These are phyloP conservation scores for Saturnispora silvae DNA, from an alignment of 805 yeast species.

Conservation along the genomic window DNA sequence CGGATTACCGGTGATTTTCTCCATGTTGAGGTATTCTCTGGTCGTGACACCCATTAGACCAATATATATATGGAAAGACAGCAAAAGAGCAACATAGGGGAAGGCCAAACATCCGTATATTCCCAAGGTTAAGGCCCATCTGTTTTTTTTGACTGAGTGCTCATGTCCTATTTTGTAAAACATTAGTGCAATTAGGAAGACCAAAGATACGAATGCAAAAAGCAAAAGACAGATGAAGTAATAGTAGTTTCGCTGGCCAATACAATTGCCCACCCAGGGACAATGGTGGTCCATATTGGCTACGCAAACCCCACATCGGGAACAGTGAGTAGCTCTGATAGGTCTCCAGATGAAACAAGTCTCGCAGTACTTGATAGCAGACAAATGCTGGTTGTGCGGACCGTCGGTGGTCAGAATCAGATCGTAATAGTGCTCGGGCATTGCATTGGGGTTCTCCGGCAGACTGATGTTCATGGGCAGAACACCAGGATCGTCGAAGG, in stretches of 20 bases:
- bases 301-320: slow-evolving; percentile 57
- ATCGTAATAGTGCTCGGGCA: slow-evolving; percentile 52
- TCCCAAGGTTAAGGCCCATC: slow-evolving; percentile 41
- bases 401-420: slow-evolving; percentile 19
- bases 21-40: slow-evolving; percentile 52
- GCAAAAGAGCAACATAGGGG: slow-evolving; percentile 46
- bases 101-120: slow-evolving; percentile 36
- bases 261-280: slow-evolving; percentile 59
- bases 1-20: slow-evolving; percentile 20
- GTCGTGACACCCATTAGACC: slow-evolving; percentile 56
- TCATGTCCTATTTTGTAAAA: slow-evolving; percentile 21
- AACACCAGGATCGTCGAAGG: slow-evolving; percentile 60
- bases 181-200: slow-evolving; percentile 22
- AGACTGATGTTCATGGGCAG: slow-evolving; percentile 59
- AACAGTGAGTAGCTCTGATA: slow-evolving; percentile 67
- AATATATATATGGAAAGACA: slow-evolving; percentile 44
- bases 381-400: slow-evolving; percentile 15
- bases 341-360: slow-evolving; percentile 69
- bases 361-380: slow-evolving; percentile 37
- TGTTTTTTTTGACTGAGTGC: slow-evolving; percentile 18
- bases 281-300: slow-evolving; percentile 55
- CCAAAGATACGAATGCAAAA: slow-evolving; percentile 24
- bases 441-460: slow-evolving; percentile 27
- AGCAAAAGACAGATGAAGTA: slow-evolving; percentile 46
- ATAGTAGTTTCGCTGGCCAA: slow-evolving; percentile 63